These are phyloP conservation scores for Babesia caballi DNA, from an alignment of 169 alveolate species.

Conservation along the genomic window DNA sequence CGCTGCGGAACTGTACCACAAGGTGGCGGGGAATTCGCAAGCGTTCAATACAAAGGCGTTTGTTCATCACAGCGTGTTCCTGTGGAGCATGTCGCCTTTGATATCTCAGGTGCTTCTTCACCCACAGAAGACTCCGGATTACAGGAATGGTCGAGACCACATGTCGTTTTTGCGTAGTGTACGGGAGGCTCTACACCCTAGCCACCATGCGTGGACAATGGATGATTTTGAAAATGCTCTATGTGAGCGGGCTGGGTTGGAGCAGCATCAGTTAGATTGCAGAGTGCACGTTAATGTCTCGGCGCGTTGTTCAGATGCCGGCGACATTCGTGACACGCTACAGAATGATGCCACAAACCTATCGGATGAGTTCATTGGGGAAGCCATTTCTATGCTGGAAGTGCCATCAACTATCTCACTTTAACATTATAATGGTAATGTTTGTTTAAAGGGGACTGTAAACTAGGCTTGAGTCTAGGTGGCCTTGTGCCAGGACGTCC, in stretches of 20 bases:
- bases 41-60: constrained; percentile 67
- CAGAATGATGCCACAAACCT: not conserved
- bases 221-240: constrained; percentile 4
- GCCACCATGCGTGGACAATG: not conserved
- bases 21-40: constrained; percentile 79
- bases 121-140: constrained; percentile 67
- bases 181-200: constrained; percentile 9
- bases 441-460: no score
- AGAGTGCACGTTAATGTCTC: constrained; percentile 15
- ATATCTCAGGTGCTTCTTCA: constrained; percentile 60
- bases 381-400: constrained; percentile 1
- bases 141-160: constrained; percentile 67
- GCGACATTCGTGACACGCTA: not conserved
- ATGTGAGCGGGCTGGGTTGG: not conserved
- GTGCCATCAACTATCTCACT: not conserved
- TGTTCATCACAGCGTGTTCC: constrained; percentile 75
- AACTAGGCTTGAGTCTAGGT: no score
- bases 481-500: no score
- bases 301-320: not conserved
- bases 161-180: constrained; percentile 43
- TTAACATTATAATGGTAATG: not conserved
- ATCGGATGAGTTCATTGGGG: constrained; percentile 12
- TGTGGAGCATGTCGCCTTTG: constrained; percentile 66
- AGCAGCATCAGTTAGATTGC: not conserved
- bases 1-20: constrained; percentile 32